Percentiles rank a stretch among this genome's conserved stretches.
Conservation (phyloP, 1,284 basidiomycete genomes). For the Ceratobasidium sp. region DNA sequence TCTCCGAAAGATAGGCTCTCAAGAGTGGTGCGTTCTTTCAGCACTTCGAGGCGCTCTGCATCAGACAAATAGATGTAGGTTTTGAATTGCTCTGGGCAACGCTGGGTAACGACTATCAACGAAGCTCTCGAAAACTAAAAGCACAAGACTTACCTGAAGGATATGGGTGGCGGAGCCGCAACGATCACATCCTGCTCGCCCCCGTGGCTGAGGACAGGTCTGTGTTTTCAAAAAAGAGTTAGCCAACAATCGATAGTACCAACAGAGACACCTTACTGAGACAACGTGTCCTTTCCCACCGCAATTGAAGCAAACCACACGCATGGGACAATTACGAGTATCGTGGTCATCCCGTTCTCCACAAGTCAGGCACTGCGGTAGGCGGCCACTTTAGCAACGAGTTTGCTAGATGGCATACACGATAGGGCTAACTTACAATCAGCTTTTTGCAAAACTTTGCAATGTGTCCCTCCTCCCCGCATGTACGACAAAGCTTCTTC, state of each 20-base stretch:
- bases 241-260: background rate
- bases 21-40: conserved; percentile 30
- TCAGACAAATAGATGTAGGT: conserved; percentile 39
- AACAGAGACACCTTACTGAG: conserved; percentile 23
- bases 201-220: conserved; percentile 35
- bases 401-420: background rate
- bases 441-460: conserved; percentile 41
- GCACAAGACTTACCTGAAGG: conserved; percentile 32
- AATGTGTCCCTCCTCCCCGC: conserved; percentile 43
- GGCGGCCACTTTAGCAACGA: background rate
- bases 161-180: conserved; percentile 43
- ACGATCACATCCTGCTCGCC: conserved; percentile 38
- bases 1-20: conserved; percentile 28
- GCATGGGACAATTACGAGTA: conserved; percentile 41
- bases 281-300: conserved; percentile 43
- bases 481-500: conserved; percentile 32
- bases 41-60: conserved; percentile 34
- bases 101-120: conserved; percentile 16
- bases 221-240: background rate
- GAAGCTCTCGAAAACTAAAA: too few species aligned
- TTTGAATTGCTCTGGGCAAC: conserved; percentile 40
- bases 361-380: conserved; percentile 41
- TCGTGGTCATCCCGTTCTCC: conserved; percentile 43
- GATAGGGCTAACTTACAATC: conserved; percentile 27
- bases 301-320: conserved; percentile 43